These are phyloP conservation scores for Schizonepeta tenuifolia DNA, from an alignment of 257 asterid species.

Conservation along the genomic window DNA sequence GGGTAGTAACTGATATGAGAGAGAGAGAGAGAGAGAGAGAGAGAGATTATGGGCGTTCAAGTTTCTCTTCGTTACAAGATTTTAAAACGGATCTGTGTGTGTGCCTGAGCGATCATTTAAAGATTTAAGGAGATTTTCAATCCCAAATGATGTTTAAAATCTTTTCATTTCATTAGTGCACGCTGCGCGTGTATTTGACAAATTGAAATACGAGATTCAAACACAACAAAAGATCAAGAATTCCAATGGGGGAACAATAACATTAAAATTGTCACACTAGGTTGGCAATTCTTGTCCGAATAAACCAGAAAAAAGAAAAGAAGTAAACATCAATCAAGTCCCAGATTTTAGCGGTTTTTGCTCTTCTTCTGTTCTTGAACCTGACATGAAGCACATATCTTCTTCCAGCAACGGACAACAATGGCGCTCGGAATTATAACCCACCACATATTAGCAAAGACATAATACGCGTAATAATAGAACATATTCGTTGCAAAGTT, in stretches of 20 bases:
- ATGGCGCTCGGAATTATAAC: slow-evolving; percentile 68
- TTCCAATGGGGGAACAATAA: background rate
- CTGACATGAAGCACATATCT: slow-evolving; percentile 61
- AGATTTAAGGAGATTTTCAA: background rate
- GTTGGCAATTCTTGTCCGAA: slow-evolving; percentile 5
- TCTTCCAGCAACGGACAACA: slow-evolving; percentile 71
- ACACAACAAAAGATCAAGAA: background rate
- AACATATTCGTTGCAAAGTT: slow-evolving; percentile 62
- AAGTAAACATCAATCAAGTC: background rate
- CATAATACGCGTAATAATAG: slow-evolving; percentile 69
- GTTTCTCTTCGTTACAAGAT: no score
- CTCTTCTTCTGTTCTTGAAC: slow-evolving; percentile 62
- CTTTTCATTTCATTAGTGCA: background rate
- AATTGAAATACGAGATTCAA: background rate
- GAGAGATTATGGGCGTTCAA: no score
- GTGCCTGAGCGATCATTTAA: background rate
- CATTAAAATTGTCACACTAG: background rate
- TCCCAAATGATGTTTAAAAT: background rate
- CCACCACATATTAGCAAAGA: slow-evolving; percentile 83
- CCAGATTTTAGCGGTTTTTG: slow-evolving; percentile 46
- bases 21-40: background rate
- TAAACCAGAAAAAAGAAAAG: background rate
- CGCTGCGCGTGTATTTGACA: background rate
- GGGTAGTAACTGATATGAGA: background rate
- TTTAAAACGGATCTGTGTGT: no score